phyloP scores from a whole-genome alignment of 768 basidiomycete species.

The Hygrophorus pudorinus region DNA sequence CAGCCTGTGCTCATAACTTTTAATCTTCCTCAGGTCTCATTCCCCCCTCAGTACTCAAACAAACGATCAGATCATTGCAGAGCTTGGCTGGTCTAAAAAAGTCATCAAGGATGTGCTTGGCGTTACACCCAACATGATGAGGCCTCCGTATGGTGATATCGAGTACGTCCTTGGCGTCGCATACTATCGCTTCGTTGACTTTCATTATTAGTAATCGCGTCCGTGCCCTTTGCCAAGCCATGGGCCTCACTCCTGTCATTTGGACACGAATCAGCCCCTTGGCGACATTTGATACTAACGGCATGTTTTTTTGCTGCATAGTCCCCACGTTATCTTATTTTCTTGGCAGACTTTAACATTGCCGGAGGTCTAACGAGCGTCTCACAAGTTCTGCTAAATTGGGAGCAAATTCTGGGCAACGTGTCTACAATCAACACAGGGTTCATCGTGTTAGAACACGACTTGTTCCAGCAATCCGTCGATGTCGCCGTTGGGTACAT shows the following conservation, averaged over 20 bases:
- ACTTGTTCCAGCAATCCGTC: slow-evolving; percentile 77
- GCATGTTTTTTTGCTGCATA: slow-evolving; percentile 20
- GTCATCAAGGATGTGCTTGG: slow-evolving; percentile 76
- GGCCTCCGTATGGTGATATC: slow-evolving; percentile 77
- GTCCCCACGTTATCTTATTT: slow-evolving; percentile 3
- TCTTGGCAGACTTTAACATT: slow-evolving; percentile 64
- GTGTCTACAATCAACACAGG: slow-evolving; percentile 51
- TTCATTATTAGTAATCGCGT: slow-evolving; percentile 60
- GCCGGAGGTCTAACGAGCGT: slow-evolving; percentile 50
- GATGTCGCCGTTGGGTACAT: slow-evolving; percentile 83
- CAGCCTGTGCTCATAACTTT: slow-evolving; percentile 71
- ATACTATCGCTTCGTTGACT: neutral
- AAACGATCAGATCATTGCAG: slow-evolving; percentile 78
- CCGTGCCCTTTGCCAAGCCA: slow-evolving; percentile 70
- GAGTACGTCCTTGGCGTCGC: slow-evolving; percentile 34
- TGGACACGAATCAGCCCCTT: slow-evolving; percentile 63
- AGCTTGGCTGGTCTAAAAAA: slow-evolving; percentile 82
- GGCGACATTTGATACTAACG: slow-evolving; percentile 64
- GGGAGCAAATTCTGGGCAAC: slow-evolving; percentile 62
- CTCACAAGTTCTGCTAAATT: slow-evolving; percentile 55
- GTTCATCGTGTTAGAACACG: slow-evolving; percentile 85
- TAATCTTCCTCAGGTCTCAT: slow-evolving; percentile 32
- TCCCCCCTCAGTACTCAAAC: slow-evolving; percentile 59
- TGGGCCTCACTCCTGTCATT: slow-evolving; percentile 77
- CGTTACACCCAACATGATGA: slow-evolving; percentile 69